Conservation (phyloP, 768 basidiomycete species). For the Bullera alba region DNA sequence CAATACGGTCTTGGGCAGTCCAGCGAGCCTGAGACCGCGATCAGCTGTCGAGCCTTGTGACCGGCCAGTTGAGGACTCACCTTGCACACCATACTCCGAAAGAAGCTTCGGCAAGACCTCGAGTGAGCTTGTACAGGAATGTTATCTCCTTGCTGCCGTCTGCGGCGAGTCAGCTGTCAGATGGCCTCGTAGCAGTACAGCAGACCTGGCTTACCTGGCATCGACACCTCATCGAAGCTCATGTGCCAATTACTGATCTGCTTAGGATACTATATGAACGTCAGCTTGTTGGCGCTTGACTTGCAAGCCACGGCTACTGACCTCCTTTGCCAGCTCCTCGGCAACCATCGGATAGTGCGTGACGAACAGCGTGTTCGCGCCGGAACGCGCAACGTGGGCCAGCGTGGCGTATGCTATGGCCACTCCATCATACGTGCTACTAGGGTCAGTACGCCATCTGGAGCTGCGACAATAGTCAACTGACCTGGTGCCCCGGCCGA, state of each 20-base stretch:
- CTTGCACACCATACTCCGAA: conserved; percentile 87
- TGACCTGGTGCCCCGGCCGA: conserved; percentile 40
- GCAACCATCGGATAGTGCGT: conserved; percentile 89
- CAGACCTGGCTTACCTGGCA: conserved; percentile 47
- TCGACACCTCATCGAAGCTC: conserved; percentile 65
- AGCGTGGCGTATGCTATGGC: conserved; percentile 44
- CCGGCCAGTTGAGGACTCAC: conserved; percentile 5
- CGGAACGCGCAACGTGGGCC: conserved; percentile 30
- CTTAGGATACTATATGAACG: conserved; percentile 28
- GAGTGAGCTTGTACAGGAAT: conserved; percentile 71
- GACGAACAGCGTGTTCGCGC: conserved; percentile 62
- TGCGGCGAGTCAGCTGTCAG: conserved; percentile 6
- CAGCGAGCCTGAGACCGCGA: conserved; percentile 58
- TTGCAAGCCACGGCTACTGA: background rate
- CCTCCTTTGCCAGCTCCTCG: conserved; percentile 36
- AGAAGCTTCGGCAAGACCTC: conserved; percentile 68
- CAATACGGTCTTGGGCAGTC: conserved; percentile 66
- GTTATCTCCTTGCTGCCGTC: conserved; percentile 73
- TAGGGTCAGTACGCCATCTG: conserved; percentile 43
- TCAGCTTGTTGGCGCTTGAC: conserved; percentile 3
- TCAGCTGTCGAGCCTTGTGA: background rate
- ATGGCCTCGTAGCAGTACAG: background rate
- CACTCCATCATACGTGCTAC: conserved; percentile 79
- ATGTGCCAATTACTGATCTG: conserved; percentile 68
- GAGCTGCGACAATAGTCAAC: background rate